Evolutionary conservation across 2,329 filamentous ascomycete species (phyloP).

Genomic region (Xylaria sp.): DNA sequence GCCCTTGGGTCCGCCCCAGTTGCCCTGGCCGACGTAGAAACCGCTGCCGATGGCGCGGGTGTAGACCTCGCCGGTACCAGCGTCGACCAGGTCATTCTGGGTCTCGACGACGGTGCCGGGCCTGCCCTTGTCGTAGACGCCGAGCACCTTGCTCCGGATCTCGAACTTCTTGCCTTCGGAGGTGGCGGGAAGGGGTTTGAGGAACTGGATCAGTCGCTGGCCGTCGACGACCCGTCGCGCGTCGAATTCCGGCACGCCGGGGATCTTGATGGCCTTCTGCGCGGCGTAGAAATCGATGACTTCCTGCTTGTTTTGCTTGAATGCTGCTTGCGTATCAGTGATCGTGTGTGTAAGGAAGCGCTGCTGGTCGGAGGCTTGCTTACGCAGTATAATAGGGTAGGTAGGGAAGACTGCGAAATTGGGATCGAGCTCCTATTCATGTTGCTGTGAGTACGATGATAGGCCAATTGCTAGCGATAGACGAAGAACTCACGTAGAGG

Average conservation of each 20-base stretch:
- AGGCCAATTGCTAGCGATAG: conserved; percentile 8
- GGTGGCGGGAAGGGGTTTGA: conserved; percentile 77
- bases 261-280: conserved; percentile 73
- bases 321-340: conserved; percentile 58
- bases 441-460: conserved; percentile 19
- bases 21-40: conserved; percentile 82
- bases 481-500: conserved; percentile 71
- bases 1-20: conserved; percentile 91
- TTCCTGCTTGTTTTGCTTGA: conserved; percentile 80
- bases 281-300: conserved; percentile 86
- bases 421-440: conserved; percentile 80
- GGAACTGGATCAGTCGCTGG: conserved; percentile 80
- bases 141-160: conserved; percentile 78
- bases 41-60: conserved; percentile 73
- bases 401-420: conserved; percentile 90
- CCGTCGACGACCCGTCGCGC: conserved; percentile 80
- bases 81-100: conserved; percentile 80
- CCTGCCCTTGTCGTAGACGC: conserved; percentile 90
- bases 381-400: conserved; percentile 83
- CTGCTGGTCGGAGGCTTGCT: conserved; percentile 43
- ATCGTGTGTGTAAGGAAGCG: no score
- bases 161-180: conserved; percentile 80
- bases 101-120: conserved; percentile 84
- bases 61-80: conserved; percentile 74
- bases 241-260: conserved; percentile 81